A percentile compares a stretch with the other conserved stretches of the same genome.
Conservation (phyloP, 805 yeast genomes). For the Suhomyces sp. region DNA sequence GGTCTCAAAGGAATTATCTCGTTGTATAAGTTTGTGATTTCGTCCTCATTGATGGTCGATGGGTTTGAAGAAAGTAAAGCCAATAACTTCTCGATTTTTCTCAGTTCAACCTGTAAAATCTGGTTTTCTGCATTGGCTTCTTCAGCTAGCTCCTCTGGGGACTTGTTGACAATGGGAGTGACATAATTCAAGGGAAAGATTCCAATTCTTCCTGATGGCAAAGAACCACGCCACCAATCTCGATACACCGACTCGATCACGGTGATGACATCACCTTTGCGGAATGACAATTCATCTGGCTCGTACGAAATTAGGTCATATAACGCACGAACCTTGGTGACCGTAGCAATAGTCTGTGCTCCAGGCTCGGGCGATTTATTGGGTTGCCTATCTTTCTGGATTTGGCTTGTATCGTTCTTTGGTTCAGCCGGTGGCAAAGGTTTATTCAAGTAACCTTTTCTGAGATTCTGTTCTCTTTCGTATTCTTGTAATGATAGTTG, state of each 20-base stretch:
- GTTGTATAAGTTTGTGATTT: conserved; percentile 69
- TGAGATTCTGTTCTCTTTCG: conserved; percentile 35
- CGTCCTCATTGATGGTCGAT: conserved; percentile 50
- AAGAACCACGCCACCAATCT: conserved; percentile 95
- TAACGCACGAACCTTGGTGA: conserved; percentile 75
- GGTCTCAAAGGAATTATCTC: conserved; percentile 71
- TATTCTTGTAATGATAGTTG: conserved; percentile 69
- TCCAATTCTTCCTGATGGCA: conserved; percentile 72
- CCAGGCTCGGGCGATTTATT: conserved; percentile 10
- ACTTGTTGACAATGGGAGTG: conserved; percentile 65
- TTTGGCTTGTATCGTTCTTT: conserved; percentile 7
- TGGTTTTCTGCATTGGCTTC: conserved; percentile 51
- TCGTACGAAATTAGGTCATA: conserved; percentile 78
- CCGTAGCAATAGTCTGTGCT: conserved; percentile 39
- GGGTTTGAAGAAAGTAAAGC: conserved; percentile 46
- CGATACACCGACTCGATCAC: conserved; percentile 84
- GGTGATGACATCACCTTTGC: conserved; percentile 81
- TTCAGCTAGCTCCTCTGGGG: conserved; percentile 53
- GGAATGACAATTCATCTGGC: conserved; percentile 83
- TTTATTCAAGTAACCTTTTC: conserved; percentile 27
- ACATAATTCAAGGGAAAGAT: conserved; percentile 93
- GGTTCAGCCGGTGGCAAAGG: conserved; percentile 34
- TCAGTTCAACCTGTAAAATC: conserved; percentile 48
- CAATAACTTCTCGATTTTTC: conserved; percentile 68
- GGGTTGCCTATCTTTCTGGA: conserved; percentile 14